Conservation (phyloP, 2,329 filamentous ascomycete species). For the Lojkania enalia region DNA sequence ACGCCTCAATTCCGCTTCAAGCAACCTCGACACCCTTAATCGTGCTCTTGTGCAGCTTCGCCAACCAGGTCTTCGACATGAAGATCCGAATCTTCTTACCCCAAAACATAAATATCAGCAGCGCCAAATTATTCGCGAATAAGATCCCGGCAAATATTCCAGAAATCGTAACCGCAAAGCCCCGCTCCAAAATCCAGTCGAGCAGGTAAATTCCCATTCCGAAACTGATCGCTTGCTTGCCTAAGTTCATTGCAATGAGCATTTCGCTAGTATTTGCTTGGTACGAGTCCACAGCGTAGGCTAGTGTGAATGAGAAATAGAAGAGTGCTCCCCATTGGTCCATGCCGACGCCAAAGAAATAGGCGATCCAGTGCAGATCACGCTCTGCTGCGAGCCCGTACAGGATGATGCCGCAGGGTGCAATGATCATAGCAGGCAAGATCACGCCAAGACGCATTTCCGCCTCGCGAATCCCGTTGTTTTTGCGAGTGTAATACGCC, state of each 20-base stretch:
- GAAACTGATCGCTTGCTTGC: constrained; percentile 44
- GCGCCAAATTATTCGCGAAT: constrained; percentile 37
- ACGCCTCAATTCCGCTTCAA: too few species aligned
- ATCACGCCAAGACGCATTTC: constrained; percentile 56
- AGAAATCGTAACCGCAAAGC: constrained; percentile 40
- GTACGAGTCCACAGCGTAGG: constrained; percentile 64
- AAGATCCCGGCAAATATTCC: constrained; percentile 41
- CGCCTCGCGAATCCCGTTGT: constrained; percentile 58
- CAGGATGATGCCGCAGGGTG: constrained; percentile 39
- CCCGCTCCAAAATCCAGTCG: constrained; percentile 39
- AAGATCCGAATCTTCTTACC: constrained; percentile 39
- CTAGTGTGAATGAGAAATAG: constrained; percentile 56
- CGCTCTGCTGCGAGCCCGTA: constrained; percentile 41
- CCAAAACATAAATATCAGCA: constrained; percentile 40
- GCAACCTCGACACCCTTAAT: constrained; percentile 28
- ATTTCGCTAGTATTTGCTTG: constrained; percentile 63
- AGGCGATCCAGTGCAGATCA: constrained; percentile 43
- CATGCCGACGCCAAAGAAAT: constrained; percentile 44
- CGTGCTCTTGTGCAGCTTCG: constrained; percentile 33
- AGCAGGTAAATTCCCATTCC: constrained; percentile 42
- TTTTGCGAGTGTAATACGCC: constrained; percentile 54
- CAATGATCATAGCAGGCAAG: constrained; percentile 40
- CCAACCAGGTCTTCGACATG: constrained; percentile 36
- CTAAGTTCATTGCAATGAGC: constrained; percentile 53
- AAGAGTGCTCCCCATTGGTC: constrained; percentile 37